Base-by-base conservation (phyloP, 2,329 filamentous ascomycete genomes). In the Stachybotrys chlorohalonatus region DNA sequence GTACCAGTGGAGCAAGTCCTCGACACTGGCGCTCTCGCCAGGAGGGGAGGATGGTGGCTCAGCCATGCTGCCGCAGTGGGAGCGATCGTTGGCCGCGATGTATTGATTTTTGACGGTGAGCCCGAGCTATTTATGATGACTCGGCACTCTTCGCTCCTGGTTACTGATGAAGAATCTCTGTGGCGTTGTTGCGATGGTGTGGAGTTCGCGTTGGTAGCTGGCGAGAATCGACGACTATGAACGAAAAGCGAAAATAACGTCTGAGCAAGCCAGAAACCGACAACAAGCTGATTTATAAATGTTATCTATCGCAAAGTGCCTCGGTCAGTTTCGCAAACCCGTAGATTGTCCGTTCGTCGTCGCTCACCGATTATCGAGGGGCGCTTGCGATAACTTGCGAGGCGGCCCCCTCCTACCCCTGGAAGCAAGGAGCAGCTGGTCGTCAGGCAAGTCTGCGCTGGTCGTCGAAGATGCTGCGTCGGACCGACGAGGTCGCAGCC, bases 1-100 rank as follows among this genome's bases (percentile, higher is more conserved):
- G 82, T 97, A 99, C 82, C 94, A 96, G 56, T 86, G 81, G 53
- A 99, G 79, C 58, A 92, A 87, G 66, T 94, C 89, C 66, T 91
- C 86, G 52, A 80, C 69, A 54, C 70, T 78, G 54, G 81, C 70
- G 53, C 74, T 70, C 64, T 77, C 79, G 65, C 73, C 74, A 11
- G 81, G 82, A 53, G 83, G 83, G 51, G 83, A 86, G 6, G 83
- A 86, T 6, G 82, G 82, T 62, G 78, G 76, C 65, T 85, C 83
- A 57, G 75, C 74, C 80, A 83, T 84, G 15, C 6, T 47, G 36
- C 8, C 36, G 36, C 36, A 9, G 9, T 9, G 13, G 36, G 9
- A 9, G 36, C 36, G 36, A 5, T 42, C 9, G 13, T 9, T 42
- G 36, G 9, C 8, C 3, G 36, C 9, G 36, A 42, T 42, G 8